Percentiles rank a stretch among this genome's conserved stretches.
These are phyloP conservation scores for Heterobasidion parviporum DNA, from an alignment of 1,284 basidiomycete genomes.

Conservation along the genomic window DNA sequence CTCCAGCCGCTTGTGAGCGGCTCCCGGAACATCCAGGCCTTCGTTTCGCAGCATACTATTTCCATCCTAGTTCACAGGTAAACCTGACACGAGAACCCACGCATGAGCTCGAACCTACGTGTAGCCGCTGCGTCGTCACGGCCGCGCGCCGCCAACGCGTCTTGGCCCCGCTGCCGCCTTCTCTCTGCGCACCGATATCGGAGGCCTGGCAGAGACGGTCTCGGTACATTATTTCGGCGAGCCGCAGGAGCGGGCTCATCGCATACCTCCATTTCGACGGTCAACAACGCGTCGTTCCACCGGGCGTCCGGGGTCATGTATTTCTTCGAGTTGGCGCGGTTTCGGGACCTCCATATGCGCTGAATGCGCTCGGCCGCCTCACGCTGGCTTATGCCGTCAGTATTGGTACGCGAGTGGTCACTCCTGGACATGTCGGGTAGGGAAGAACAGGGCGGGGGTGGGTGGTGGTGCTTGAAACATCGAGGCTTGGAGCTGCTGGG, in stretches of 20 bases:
- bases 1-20: conserved; percentile 40
- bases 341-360: conserved; percentile 21
- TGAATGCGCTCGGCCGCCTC: conserved; percentile 25
- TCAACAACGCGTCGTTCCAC: conserved; percentile 3
- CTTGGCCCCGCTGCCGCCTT: conserved; percentile 34
- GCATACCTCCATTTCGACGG: background rate
- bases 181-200: conserved; percentile 26
- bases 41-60: conserved; percentile 27
- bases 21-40: conserved; percentile 20
- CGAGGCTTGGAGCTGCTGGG: too few relatives aligned
- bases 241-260: background rate
- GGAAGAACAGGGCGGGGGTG: too few relatives aligned
- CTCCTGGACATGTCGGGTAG: too few relatives aligned
- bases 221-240: background rate
- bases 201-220: conserved; percentile 22
- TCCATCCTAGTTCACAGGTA: conserved; percentile 21
- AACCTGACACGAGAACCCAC: background rate
- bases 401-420: too few relatives aligned
- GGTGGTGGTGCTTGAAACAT: too few relatives aligned
- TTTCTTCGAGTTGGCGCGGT: conserved; percentile 4
- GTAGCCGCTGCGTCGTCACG: conserved; percentile 32
- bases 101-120: conserved; percentile 3
- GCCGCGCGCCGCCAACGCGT: conserved; percentile 40
- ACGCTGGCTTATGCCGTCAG: background rate
- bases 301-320: conserved; percentile 11